Evolutionary conservation across 1,139 yeast genomes (phyloP), one percentile per base, ranked within the genome.

Genomic region (Meyerozyma smithsonii): DNA sequence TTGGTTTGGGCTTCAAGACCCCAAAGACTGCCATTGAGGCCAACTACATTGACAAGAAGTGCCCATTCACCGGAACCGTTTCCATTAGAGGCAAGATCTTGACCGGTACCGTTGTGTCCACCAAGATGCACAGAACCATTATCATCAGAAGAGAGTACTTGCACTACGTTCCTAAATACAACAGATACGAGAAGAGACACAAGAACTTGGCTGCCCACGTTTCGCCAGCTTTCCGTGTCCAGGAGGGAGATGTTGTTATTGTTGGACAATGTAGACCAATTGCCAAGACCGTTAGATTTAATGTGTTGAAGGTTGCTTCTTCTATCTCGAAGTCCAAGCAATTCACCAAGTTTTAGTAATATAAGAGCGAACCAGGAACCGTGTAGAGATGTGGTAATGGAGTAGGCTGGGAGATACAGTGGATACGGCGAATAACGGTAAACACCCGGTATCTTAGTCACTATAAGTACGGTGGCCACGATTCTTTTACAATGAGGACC

Each of bases 161-260:
- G 74, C 99, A 94, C 81, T 94, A 88, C 79, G 85, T 92, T 74
- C 96, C 97, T 75, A 92, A 94, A 86, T 92, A 92, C 83, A 92
- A 90, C 95, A 90, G 99, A 86, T 92, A 89, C 85, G 99, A 92
- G 82, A 92, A 92, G 88, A 90, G 99, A 82, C 99, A 92, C 88
- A 94, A 92, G 94, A 94, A 92, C 84, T 82, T 94, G 56, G 95
- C 99, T 72, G 98, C 97, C 64, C 99, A 92, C 81, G 88, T 94
- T 66, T 90, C 97, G 56, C 99, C 99, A 77, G 98, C 98, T 76
- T 92, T 92, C 97, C 95, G 99, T 81, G 97, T 90, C 64, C 78
- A 79, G 72, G 97, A 90, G 73, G 99, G 99, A 81, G 99, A 94
- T 69, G 80, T 85, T 60, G 98, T 94, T 66, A 90, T 96, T 64